phyloP scores from a whole-genome alignment of 768 basidiomycete species.

The Panaeolus papilionaceus region DNA sequence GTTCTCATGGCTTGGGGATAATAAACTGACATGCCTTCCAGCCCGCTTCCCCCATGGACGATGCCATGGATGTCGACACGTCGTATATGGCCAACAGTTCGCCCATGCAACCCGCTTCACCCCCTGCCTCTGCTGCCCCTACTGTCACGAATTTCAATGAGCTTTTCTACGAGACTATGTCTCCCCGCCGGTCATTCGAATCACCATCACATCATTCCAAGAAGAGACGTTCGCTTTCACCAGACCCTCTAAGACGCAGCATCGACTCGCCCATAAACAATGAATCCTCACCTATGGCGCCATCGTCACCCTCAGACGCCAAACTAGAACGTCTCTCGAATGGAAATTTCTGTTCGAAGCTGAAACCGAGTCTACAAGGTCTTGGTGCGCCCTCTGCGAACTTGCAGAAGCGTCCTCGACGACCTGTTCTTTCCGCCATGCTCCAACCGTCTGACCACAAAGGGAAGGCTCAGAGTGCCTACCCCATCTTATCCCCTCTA shows the following conservation, averaged over 20 bases:
- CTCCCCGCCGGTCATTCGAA: slow-evolving; percentile 54
- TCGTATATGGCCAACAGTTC: slow-evolving; percentile 45
- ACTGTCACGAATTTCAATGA: slow-evolving; percentile 60
- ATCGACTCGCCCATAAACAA: slow-evolving; percentile 44
- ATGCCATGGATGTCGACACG: slow-evolving; percentile 85
- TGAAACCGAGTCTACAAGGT: slow-evolving; percentile 58
- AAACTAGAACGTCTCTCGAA: slow-evolving; percentile 55
- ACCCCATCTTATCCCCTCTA: slow-evolving; percentile 42
- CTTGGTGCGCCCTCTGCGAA: slow-evolving; percentile 60
- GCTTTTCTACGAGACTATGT: slow-evolving; percentile 65
- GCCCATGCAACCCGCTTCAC: slow-evolving; percentile 35
- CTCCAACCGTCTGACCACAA: slow-evolving; percentile 50
- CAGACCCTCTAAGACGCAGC: slow-evolving; percentile 46
- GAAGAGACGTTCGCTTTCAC: slow-evolving; percentile 68
- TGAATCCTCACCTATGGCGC: slow-evolving; percentile 50
- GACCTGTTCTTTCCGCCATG: slow-evolving; percentile 72
- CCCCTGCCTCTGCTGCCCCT: slow-evolving; percentile 57
- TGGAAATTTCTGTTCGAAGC: slow-evolving; percentile 54
- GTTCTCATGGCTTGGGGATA: background rate
- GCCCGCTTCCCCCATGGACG: slow-evolving; percentile 54
- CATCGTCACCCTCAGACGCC: slow-evolving; percentile 56
- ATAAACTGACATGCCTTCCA: slow-evolving; percentile 32
- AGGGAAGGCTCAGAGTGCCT: slow-evolving; percentile 44
- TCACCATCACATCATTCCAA: slow-evolving; percentile 49
- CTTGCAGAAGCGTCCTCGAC: slow-evolving; percentile 63